Evolutionary conservation across 768 basidiomycete genomes (phyloP), one percentile per base, ranked within the genome.

Genomic region (Kwoniella bestiolae): DNA sequence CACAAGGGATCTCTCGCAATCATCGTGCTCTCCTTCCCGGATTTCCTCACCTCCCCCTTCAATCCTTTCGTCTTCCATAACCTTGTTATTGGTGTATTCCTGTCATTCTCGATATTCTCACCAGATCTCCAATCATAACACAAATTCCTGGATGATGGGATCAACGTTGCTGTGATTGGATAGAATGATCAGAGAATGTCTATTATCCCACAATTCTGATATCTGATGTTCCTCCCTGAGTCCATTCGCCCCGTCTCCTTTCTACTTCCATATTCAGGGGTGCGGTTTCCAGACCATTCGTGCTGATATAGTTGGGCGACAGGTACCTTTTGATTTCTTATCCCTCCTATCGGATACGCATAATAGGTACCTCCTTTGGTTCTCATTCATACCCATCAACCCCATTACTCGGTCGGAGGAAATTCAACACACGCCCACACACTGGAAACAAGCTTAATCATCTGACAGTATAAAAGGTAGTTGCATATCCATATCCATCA

Each of bases 271-370:
- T 11, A 14, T 18, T 41, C 11, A 41, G 38, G 38, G 38, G 38
- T 41, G 38, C 38, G 12, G 12, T 25, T 51, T 29, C 50, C 26
- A 26, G 46, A 49, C 9, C n/a, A 49, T 14, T 49, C 9, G 25
- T 26, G 28, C 50, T 51, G 25, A 28, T 28, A 25, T 26, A n/a
- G n/a, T n/a, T n/a, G 38, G 38, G 38, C 18, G 38, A 41, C 38
- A 41, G 38, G 38, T 41, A 4, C 38, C 38, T 41, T 41, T 41
- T 41, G 11, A 41, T 26, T 51, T 11, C 26, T 51, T 31, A 51
- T 26, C 50, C 50, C 50, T 51, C 25, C 26, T 51, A 51, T 51
- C 50, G 26, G 50, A 51, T 26, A 51, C 50, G 50, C 25, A 51
- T 8, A 8, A 31, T 51, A 26, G 6, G 14, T 51, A 26, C 26